Percentiles rank a stretch among this genome's conserved stretches.
phyloP scores from a whole-genome alignment of 495 filamentous ascomycete species.

The Daldinia loculata region DNA sequence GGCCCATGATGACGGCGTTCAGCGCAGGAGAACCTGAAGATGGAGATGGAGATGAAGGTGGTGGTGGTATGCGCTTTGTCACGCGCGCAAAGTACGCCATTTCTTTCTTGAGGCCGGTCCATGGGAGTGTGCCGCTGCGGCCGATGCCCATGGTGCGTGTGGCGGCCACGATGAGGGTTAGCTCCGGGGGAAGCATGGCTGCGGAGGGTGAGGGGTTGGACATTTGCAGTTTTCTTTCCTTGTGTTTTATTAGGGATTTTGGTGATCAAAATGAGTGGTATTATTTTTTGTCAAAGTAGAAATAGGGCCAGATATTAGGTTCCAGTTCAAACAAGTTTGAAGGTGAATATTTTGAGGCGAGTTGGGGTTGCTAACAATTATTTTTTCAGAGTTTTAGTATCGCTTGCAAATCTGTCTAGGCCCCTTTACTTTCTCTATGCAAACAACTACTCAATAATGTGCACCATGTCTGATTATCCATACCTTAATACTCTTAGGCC shows the following conservation, averaged over 20 bases:
- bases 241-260: neutral
- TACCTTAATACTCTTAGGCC: neutral
- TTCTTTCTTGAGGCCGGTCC: conserved; percentile 85
- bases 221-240: conserved; percentile 16
- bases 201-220: conserved; percentile 23
- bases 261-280: no score
- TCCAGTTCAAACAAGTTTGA: neutral
- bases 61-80: conserved; percentile 67
- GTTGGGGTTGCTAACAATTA: neutral
- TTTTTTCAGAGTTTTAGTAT: neutral
- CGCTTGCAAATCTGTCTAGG: neutral
- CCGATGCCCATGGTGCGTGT: conserved; percentile 88
- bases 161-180: conserved; percentile 81
- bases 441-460: neutral
- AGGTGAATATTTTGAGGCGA: neutral
- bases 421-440: neutral
- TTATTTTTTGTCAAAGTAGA: no score
- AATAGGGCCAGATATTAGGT: no score
- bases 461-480: neutral
- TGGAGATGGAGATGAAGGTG: neutral
- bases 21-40: conserved; percentile 19
- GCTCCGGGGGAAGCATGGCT: conserved; percentile 52
- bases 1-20: conserved; percentile 96
- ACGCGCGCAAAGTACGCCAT: conserved; percentile 95
- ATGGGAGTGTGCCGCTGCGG: conserved; percentile 78